Base-by-base conservation (phyloP, 495 filamentous ascomycete species). In the Daldinia loculata region DNA sequence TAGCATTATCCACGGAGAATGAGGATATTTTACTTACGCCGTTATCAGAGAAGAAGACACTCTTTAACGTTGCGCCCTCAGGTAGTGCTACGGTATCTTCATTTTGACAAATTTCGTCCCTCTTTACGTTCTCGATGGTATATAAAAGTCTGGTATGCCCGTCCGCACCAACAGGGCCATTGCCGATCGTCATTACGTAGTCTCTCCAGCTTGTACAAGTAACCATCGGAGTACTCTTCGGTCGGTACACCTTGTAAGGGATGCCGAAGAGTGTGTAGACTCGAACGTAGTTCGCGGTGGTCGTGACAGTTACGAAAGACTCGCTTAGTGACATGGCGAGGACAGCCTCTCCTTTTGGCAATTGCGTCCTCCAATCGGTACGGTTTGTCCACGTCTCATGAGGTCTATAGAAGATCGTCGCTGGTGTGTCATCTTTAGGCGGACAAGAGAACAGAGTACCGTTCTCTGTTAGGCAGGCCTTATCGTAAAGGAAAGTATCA, bases 361-460 rank as follows among this genome's bases (percentile, higher is more conserved):
- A 78, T 56, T 90, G 80, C 2, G 91, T 97, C 24, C 92, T 89
- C 95, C 95, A 99, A 76, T 99, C 96, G 27, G 87, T 89, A 65
- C 96, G 84, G 5, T 92, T 85, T 1, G 94, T 97, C 95, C 95
- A 99, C 2, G 93, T 96, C 79, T 98, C 96, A 75, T 99, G 95
- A 0, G 95, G 96, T 11, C 95, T 89, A 76, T 98, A 99, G 78
- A 97, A 96, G n/a, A 99, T 89, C 32, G 90, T 92, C 0, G 95
- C 92, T 27, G 90, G 89, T 32, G 85, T 84, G 12, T 86, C 85
- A 45, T 88, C 87, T 14, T 83, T 86, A 2, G 94, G 89, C 12
- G 87, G 90, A 72, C 91, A 95, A 1, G 94, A 92, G 77, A 98
- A 98, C 0, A 97, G 84, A 0, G 93, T 86, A 29, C 95, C 95